Evolutionary conservation across 108 stramenopile genomes (phyloP), one percentile per base, ranked within the genome.

Genomic region (Hondaea fermentalgiana): DNA sequence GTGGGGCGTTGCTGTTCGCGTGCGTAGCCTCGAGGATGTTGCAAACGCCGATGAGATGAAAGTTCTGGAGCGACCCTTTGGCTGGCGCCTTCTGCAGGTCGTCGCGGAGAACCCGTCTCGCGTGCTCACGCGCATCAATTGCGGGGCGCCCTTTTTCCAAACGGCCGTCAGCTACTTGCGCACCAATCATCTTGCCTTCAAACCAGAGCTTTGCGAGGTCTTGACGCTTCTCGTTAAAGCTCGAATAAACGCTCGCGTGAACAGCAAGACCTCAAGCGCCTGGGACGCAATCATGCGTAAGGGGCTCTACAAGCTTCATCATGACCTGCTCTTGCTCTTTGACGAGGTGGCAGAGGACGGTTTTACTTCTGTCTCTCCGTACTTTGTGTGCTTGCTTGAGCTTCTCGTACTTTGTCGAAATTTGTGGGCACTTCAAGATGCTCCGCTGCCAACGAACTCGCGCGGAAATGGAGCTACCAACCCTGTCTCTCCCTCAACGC

Each of bases 181-280:
- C 45, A 53, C 76, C n/a, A 47, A 83, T 6, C 49, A 83, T 23
- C 76, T 83, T 23, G 76, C 76, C 19, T 83, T 83, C 51, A 83
- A 83, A 23, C 76, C 76, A 12, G 76, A 83, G 51, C 76, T 83
- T 35, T 83, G 76, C 76, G 76, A 83, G 76, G 76, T 83, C 51
- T 16, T 83, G n/a, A 83, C 76, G 14, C 51, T 83, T 21, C 76
- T 83, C 12, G 76, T 83, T 12, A 83, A 83, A 35, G 76, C 76
- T 0, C 76, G 51, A 0, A 83, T 83, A 4, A 23, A 83, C 12
- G 76, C 23, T 45, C 19, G 28, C 44, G 64, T 42, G 8, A 42
- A 1, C 25, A 42, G 42, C 5, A 28, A 69, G 21, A 28, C 64
- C 42, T 28, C 42, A 1, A 69, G 64, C 64, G 25, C 64, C 8